These are phyloP conservation scores for Neoboletus magnificus DNA, from an alignment of 768 basidiomycete genomes.

Conservation along the genomic window DNA sequence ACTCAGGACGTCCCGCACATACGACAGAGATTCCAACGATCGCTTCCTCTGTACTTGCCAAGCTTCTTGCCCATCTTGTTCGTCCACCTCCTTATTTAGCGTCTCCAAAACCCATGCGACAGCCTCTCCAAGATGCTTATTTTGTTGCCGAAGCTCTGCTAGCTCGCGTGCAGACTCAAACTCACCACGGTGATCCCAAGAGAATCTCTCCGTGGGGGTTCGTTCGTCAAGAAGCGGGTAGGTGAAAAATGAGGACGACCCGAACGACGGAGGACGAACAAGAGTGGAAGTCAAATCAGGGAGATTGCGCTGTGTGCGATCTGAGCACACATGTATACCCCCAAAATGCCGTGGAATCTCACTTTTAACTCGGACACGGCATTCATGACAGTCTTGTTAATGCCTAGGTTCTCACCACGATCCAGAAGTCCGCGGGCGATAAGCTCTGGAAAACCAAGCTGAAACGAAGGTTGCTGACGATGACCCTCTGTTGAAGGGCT, in stretches of 20 bases:
- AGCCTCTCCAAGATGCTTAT: conserved; percentile 65
- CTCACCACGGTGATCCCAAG: conserved; percentile 68
- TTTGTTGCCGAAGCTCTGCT: conserved; percentile 47
- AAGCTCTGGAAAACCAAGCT: conserved; percentile 64
- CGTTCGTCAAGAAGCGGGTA: conserved; percentile 67
- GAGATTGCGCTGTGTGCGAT: conserved; percentile 62
- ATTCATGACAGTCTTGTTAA: conserved; percentile 78
- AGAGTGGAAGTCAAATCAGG: conserved; percentile 78
- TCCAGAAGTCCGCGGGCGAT: conserved; percentile 72
- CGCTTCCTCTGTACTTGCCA: conserved; percentile 48
- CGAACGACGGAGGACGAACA: conserved; percentile 46
- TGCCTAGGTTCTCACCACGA: conserved; percentile 74
- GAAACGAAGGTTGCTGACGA: conserved; percentile 41
- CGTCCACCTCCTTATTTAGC: conserved; percentile 52
- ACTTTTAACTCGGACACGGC: conserved; percentile 79
- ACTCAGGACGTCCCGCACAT: conserved; percentile 71
- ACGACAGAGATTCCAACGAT: conserved; percentile 72
- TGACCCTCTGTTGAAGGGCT: conserved; percentile 28
- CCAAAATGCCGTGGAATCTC: conserved; percentile 17
- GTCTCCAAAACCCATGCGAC: conserved; percentile 73
- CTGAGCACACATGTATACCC: conserved; percentile 7
- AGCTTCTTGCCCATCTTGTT: conserved; percentile 35
- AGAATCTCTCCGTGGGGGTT: conserved; percentile 52
- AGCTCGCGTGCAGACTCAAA: conserved; percentile 70
- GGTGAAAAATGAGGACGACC: conserved; percentile 39